Conservation (phyloP, 768 basidiomycete species). For the Russula emetica region DNA sequence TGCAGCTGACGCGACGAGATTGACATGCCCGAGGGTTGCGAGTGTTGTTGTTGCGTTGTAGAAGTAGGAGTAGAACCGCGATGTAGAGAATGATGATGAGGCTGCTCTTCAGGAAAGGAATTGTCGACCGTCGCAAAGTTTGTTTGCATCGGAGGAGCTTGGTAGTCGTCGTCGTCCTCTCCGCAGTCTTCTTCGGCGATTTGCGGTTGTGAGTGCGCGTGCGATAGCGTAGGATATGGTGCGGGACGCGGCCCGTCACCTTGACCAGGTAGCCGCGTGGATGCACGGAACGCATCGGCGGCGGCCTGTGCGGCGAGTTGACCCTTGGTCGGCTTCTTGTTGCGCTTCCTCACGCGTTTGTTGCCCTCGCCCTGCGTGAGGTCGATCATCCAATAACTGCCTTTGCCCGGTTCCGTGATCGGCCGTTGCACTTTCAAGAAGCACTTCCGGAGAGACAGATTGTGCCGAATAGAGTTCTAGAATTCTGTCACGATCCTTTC, state of each 20-base stretch:
- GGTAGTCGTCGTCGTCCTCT: background rate
- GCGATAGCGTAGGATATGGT: conserved; percentile 4
- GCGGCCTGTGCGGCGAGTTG: conserved; percentile 26
- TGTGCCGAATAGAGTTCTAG: conserved; percentile 51
- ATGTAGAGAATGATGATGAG: background rate
- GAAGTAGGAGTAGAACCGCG: background rate
- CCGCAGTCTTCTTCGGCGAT: background rate
- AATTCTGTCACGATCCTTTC: background rate
- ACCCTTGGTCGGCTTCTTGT: conserved; percentile 38
- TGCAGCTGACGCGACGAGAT: background rate
- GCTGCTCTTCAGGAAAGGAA: background rate
- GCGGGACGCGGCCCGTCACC: conserved; percentile 29
- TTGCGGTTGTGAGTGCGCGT: background rate
- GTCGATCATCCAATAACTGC: conserved; percentile 61
- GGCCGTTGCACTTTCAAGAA: conserved; percentile 54
- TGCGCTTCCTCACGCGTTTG: conserved; percentile 57
- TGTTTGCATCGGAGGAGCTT: conserved; percentile 14
- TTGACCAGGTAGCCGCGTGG: conserved; percentile 26
- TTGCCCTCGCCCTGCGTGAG: conserved; percentile 54
- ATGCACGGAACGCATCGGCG: conserved; percentile 17
- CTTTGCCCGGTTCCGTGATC: conserved; percentile 67
- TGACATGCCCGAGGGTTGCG: background rate
- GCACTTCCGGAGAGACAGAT: conserved; percentile 51
- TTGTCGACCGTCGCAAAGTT: conserved; percentile 4
- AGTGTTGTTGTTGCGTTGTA: background rate